A percentile compares a stretch with the other conserved stretches of the same genome.
Conservation (phyloP, 2,329 filamentous ascomycete genomes). For the Colletotrichum magnum region DNA sequence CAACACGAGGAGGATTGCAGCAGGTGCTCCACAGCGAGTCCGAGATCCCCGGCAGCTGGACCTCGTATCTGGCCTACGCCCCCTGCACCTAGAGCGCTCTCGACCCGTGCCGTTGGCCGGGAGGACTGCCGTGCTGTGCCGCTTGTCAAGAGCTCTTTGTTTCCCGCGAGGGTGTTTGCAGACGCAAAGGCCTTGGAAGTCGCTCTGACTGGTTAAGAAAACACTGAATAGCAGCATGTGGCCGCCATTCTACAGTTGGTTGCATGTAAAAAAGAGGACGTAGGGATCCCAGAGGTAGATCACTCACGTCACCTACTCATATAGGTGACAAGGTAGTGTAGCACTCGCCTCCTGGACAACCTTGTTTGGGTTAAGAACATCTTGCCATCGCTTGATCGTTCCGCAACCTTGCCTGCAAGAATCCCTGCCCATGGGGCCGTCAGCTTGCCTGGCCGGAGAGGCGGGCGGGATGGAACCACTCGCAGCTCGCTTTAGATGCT, state of each 20-base stretch:
- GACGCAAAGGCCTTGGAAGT: no score
- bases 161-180: no score
- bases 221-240: no score
- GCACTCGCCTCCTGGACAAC: background rate
- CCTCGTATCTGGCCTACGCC: conserved; percentile 13
- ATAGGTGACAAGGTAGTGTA: background rate
- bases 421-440: background rate
- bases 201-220: no score
- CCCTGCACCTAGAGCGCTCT: background rate
- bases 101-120: no score
- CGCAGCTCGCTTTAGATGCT: no score
- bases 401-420: no score
- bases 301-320: no score
- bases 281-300: background rate
- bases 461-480: background rate
- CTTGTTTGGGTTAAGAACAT: background rate
- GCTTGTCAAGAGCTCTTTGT: background rate
- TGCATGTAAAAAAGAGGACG: no score
- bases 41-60: background rate
- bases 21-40: conserved; percentile 10
- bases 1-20: conserved; percentile 29
- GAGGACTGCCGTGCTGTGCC: conserved; percentile 22
- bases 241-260: no score
- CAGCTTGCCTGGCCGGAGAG: background rate
- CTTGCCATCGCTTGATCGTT: background rate